Percentiles rank a stretch among this genome's conserved stretches.
phyloP scores from a whole-genome alignment of 208 protist species.

The Acanthamoeba royreba region DNA sequence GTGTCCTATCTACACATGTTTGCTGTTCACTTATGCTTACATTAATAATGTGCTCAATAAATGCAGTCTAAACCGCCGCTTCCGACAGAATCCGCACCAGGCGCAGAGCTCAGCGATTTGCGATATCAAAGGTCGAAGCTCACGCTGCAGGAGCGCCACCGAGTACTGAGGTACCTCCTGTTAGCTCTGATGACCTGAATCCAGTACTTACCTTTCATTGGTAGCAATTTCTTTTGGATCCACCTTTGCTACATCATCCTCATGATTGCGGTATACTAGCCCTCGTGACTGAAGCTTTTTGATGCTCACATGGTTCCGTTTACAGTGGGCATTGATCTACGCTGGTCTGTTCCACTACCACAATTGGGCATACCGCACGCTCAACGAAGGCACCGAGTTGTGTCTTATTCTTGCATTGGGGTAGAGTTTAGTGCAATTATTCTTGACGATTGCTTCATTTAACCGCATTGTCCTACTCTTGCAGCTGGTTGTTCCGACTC shows the following conservation, averaged over 20 bases:
- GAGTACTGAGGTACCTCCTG: background rate
- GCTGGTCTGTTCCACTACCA: background rate
- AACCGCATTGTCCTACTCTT: background rate
- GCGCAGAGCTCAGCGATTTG: background rate
- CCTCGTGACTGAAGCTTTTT: background rate
- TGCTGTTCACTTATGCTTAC: too few relatives aligned
- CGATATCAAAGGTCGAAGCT: background rate
- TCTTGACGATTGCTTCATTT: background rate
- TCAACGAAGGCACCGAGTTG: background rate
- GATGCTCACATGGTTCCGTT: background rate
- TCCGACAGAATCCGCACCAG: background rate
- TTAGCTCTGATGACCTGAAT: background rate
- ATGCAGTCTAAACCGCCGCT: background rate
- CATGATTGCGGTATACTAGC: background rate
- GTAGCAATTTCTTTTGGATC: background rate
- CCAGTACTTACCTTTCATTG: background rate
- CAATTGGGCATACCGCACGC: background rate
- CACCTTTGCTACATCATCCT: background rate
- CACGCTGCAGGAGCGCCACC: background rate
- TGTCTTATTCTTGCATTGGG: background rate
- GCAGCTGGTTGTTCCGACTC: background rate
- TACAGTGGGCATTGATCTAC: background rate
- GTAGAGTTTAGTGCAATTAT: background rate
- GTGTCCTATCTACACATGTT: too few relatives aligned
- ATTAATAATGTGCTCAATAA: too few relatives aligned